Evolutionary conservation across 192 early-diverging fungal genomes (phyloP).

Genomic region (Coemansia sp.): DNA sequence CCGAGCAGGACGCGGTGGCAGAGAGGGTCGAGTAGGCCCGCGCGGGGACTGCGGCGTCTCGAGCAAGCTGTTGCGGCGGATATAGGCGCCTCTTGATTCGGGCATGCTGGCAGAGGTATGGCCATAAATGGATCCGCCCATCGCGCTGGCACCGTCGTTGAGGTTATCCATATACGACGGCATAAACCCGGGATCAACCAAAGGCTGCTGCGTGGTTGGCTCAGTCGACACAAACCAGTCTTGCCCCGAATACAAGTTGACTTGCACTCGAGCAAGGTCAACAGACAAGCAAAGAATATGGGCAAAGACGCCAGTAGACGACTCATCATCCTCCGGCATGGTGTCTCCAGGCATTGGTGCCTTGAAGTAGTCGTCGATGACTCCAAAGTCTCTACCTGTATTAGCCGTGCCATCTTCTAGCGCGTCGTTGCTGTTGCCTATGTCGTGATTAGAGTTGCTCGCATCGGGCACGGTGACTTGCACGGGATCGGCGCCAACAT

Average conservation of each 20-base stretch:
- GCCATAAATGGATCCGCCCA: constrained; percentile 14
- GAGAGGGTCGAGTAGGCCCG: not conserved
- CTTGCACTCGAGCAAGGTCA: constrained; percentile 44
- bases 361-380: constrained; percentile 54
- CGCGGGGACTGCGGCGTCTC: constrained; percentile 26
- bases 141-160: constrained; percentile 18
- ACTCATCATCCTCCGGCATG: constrained; percentile 21
- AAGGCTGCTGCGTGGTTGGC: not conserved
- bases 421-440: not conserved
- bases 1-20: constrained; percentile 11
- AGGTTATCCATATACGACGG: constrained; percentile 46
- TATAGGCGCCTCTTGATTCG: constrained; percentile 22
- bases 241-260: constrained; percentile 48
- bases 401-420: not conserved
- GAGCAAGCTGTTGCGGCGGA: constrained; percentile 19
- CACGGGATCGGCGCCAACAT: not conserved
- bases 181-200: constrained; percentile 27
- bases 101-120: constrained; percentile 45
- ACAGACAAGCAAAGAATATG: constrained; percentile 27
- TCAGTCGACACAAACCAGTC: constrained; percentile 48
- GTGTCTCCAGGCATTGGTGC: constrained; percentile 31
- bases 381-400: constrained; percentile 16
- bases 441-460: not conserved
- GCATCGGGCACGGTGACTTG: not conserved
- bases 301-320: not conserved